A percentile compares a stretch with the other conserved stretches of the same genome.
Evolutionary conservation across 768 basidiomycete genomes (phyloP).

Genomic region (Tulasnella sp.): DNA sequence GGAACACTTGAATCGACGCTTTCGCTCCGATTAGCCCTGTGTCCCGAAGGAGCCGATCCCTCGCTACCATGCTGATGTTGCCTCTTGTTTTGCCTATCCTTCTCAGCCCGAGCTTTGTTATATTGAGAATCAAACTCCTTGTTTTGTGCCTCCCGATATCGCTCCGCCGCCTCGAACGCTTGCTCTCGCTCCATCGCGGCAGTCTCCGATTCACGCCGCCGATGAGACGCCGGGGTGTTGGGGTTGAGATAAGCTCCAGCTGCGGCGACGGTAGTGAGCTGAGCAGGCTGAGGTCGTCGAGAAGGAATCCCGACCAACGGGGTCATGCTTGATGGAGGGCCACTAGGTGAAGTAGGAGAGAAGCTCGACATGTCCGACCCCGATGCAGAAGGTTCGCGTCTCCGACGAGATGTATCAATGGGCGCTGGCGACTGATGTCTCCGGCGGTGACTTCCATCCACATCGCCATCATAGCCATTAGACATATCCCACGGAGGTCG

Average conservation of each 20-base stretch:
- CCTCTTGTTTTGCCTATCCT: slow-evolving; percentile 31
- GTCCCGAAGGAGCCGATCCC: not conserved
- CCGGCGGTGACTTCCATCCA: not conserved
- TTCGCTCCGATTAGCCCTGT: slow-evolving; percentile 14
- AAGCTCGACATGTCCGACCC: slow-evolving; percentile 11
- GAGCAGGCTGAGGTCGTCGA: slow-evolving; percentile 2
- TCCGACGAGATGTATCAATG: slow-evolving; percentile 36
- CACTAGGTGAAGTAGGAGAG: slow-evolving; percentile 9
- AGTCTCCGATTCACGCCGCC: slow-evolving; percentile 42
- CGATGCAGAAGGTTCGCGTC: slow-evolving; percentile 19
- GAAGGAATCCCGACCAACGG: not conserved
- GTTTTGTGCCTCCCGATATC: slow-evolving; percentile 23
- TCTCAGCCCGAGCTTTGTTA: slow-evolving; percentile 30
- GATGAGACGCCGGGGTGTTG: slow-evolving; percentile 32
- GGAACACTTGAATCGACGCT: slow-evolving; percentile 7
- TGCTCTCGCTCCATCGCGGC: slow-evolving; percentile 45
- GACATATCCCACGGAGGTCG: slow-evolving; percentile 16
- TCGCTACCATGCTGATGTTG: slow-evolving; percentile 25
- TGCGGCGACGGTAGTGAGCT: slow-evolving; percentile 24
- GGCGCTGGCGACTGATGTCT: slow-evolving; percentile 33
- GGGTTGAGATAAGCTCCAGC: slow-evolving; percentile 34
- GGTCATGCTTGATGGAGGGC: not conserved
- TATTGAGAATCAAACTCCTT: slow-evolving; percentile 31
- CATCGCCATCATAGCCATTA: slow-evolving; percentile 19
- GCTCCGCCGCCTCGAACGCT: slow-evolving; percentile 37